Conservation (phyloP, 2,329 filamentous ascomycete species). For the Chrysoporthe austroafricana region DNA sequence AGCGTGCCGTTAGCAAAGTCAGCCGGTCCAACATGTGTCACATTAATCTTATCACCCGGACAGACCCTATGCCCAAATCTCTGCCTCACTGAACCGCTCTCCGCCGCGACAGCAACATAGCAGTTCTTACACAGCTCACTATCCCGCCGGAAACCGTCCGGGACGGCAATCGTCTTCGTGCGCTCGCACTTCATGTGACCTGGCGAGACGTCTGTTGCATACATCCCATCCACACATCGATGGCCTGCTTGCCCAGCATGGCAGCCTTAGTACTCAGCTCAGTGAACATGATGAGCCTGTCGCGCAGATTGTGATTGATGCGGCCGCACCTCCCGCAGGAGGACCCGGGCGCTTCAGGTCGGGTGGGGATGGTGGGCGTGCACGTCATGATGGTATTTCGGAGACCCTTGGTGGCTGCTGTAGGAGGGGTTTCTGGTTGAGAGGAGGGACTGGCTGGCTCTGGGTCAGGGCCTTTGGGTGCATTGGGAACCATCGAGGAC, state of each 20-base stretch:
- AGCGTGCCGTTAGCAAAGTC: not conserved
- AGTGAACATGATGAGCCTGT: constrained; percentile 15
- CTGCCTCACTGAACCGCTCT: not conserved
- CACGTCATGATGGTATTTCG: constrained; percentile 8
- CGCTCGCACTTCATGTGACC: constrained; percentile 37
- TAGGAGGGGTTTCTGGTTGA: not conserved
- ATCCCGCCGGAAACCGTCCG: constrained; percentile 21
- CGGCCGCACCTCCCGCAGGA: constrained; percentile 21
- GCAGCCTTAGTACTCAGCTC: not conserved
- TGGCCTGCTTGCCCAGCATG: constrained; percentile 4
- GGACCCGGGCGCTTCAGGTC: not conserved
- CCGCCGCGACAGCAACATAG: not conserved
- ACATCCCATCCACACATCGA: constrained; percentile 30
- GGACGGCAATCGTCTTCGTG: constrained; percentile 31
- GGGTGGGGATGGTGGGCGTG: not conserved
- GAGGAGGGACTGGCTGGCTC: not conserved
- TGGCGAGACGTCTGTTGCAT: constrained; percentile 29
- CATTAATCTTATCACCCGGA: not conserved
- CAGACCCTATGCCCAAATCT: not conserved
- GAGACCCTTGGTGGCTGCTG: not conserved
- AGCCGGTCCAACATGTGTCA: not conserved
- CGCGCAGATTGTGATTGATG: constrained; percentile 22
- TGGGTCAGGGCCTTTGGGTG: not conserved
- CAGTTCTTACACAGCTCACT: constrained; percentile 9
- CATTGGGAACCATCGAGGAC: not conserved